A percentile compares a stretch with the other conserved stretches of the same genome.
Conservation (phyloP, 306 rosid genomes). For the Rosa chinensis region DNA sequence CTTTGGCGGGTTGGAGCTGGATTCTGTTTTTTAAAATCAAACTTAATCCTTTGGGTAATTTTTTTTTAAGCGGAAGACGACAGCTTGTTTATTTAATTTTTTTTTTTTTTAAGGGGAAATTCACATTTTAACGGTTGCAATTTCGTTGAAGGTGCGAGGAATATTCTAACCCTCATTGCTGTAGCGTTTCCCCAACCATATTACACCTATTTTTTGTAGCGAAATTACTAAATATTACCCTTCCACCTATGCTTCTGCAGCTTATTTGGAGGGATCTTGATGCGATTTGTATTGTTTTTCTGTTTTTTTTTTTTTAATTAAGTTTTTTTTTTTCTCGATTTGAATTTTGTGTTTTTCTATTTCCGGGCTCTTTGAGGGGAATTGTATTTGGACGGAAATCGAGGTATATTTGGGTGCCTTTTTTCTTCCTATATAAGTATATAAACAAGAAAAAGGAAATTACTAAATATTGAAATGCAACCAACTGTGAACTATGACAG, state of each 20-base stretch:
- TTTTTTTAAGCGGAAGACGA: neutral
- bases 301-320: no score
- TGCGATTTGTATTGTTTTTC: no score
- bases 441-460: neutral
- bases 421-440: no score
- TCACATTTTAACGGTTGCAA: neutral
- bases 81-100: neutral
- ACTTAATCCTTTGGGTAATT: neutral
- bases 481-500: neutral
- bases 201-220: neutral
- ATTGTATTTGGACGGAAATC: constrained; percentile 20
- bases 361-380: neutral
- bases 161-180: neutral
- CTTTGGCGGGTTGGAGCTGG: neutral
- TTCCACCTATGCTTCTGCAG: no score
- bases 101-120: neutral
- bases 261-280: no score
- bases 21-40: neutral
- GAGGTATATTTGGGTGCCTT: neutral
- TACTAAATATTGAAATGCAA: neutral
- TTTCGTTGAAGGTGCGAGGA: neutral
- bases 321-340: no score
- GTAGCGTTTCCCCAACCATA: neutral
- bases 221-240: neutral
- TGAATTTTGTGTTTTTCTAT: no score